Evolutionary conservation across 129 eudicot species (phyloP), one percentile per base, ranked within the genome.

Genomic region (Helianthus tuberosus): DNA sequence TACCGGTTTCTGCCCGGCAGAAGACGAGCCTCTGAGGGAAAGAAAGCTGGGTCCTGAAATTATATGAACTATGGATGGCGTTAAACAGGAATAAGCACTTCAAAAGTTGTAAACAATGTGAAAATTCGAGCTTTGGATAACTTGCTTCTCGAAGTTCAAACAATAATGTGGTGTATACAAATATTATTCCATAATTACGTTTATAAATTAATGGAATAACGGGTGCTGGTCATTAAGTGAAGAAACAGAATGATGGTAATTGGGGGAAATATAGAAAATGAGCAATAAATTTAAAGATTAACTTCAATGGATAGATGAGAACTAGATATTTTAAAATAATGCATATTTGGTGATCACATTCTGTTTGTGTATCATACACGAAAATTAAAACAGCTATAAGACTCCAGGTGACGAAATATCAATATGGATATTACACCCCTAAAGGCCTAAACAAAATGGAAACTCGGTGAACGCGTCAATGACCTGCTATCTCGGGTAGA

Each of bases 1-100:
- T 84, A 89, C 96, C 84, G 8, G 57, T 63, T 73, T 84, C 79
- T 25, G 96, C 88, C 8, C 80, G 83, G 76, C 88, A 78, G 46
- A 75, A 71, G 85, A 87, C 75, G 68, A 85, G 72, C 85, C 81
- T 87, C 80, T 49, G 87, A 54, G 90, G 88, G 61, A 85, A 74
- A 64, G 77, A 44, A 46, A 82, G 54, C n/a, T 79, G 84, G 65
- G 80, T 80, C 92, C 92, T 87, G 88, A 66, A 59, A 14, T 57
- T 67, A 69, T 55, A 68, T 69, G 53, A 75, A 69, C 47, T 48
- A 29, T 75, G 50, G 78, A 58, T 14, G 73, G 66, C 52, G n/a
- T 64, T 73, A 66, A 36, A 85, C 46, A 58, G 68, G 29, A 73
- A 48, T 36, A 36, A 62, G 9, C 27, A 79, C 59, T 8, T 25